phyloP scores from a whole-genome alignment of 768 basidiomycete species.

The Suillus plorans region DNA sequence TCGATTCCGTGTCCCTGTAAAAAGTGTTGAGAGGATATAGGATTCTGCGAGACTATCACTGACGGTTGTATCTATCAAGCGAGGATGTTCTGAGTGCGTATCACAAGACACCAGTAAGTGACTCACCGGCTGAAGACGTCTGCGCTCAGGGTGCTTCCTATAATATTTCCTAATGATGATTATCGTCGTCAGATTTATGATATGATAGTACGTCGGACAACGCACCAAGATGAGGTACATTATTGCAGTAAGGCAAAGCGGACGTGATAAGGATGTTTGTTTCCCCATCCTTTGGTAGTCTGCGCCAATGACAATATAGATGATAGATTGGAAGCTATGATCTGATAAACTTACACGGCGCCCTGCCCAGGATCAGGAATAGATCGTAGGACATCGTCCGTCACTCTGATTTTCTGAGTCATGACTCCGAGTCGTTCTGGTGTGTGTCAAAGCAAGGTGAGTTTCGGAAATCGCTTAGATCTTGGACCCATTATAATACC shows the following conservation, averaged over 20 bases:
- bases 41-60: slow-evolving; percentile 26
- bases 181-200: background rate
- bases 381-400: slow-evolving; percentile 47
- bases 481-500: too few relatives aligned
- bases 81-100: slow-evolving; percentile 5
- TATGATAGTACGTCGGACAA: slow-evolving; percentile 13
- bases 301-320: slow-evolving; percentile 20
- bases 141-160: slow-evolving; percentile 94
- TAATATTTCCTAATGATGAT: slow-evolving; percentile 66
- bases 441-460: too few relatives aligned
- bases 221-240: slow-evolving; percentile 92
- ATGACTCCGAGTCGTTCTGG: slow-evolving; percentile 27
- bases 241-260: slow-evolving; percentile 95
- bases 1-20: slow-evolving; percentile 68
- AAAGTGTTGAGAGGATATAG: slow-evolving; percentile 13
- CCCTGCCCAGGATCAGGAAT: slow-evolving; percentile 40
- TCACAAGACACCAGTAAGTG: background rate
- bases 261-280: slow-evolving; percentile 88
- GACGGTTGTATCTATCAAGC: slow-evolving; percentile 57
- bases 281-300: slow-evolving; percentile 82
- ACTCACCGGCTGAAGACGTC: slow-evolving; percentile 93
- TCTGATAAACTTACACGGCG: slow-evolving; percentile 39
- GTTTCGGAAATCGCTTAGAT: too few relatives aligned
- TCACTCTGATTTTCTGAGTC: slow-evolving; percentile 54
- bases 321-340: background rate